phyloP scores from a whole-genome alignment of 1,284 basidiomycete genomes.

The Porodaedalea pini region DNA sequence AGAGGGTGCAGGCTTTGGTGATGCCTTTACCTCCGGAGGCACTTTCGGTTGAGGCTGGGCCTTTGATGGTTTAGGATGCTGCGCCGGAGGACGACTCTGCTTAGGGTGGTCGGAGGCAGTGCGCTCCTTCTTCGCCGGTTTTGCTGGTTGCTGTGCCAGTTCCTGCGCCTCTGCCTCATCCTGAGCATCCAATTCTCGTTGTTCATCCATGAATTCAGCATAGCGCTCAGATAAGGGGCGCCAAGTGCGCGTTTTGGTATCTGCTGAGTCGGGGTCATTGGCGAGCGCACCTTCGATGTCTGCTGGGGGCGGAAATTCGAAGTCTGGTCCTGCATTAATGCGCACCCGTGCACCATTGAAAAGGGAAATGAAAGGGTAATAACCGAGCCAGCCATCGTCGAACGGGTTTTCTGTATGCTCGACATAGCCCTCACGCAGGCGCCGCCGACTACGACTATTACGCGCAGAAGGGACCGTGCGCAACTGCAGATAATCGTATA shows the following conservation, averaged over 20 bases:
- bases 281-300: slow-evolving; percentile 66
- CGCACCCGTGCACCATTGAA: slow-evolving; percentile 87
- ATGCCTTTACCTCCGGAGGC: neutral
- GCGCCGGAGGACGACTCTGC: neutral
- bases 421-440: slow-evolving; percentile 58
- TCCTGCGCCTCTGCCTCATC: slow-evolving; percentile 63
- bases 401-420: slow-evolving; percentile 80
- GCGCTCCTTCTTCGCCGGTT: slow-evolving; percentile 3
- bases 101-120: neutral
- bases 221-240: slow-evolving; percentile 76
- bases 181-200: slow-evolving; percentile 62
- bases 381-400: slow-evolving; percentile 94
- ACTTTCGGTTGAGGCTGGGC: neutral
- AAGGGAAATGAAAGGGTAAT: slow-evolving; percentile 92
- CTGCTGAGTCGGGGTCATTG: slow-evolving; percentile 21
- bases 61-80: neutral
- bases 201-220: slow-evolving; percentile 72
- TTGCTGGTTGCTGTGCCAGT: slow-evolving; percentile 29
- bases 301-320: slow-evolving; percentile 72
- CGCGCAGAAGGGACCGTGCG: slow-evolving; percentile 53
- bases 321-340: slow-evolving; percentile 87
- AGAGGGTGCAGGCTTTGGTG: neutral
- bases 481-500: slow-evolving; percentile 92
- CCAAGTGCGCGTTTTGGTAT: slow-evolving; percentile 48
- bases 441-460: slow-evolving; percentile 53